A percentile compares a stretch with the other conserved stretches of the same genome.
These are phyloP conservation scores for Malus hybrid DNA, from an alignment of 331 rosid species.

Conservation along the genomic window DNA sequence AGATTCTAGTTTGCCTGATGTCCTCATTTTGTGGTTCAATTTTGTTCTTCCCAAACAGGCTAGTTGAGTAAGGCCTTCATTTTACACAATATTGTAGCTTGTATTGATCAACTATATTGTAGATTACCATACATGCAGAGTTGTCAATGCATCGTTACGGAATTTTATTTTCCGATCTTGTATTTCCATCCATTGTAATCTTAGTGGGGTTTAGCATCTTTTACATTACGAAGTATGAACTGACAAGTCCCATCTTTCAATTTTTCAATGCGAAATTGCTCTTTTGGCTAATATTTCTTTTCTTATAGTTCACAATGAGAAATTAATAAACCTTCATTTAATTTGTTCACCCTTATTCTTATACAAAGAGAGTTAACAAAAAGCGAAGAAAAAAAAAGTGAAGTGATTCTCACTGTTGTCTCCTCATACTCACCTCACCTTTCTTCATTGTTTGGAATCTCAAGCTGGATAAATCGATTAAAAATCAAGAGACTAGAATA, in stretches of 20 bases:
- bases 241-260: background rate
- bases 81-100: slow-evolving; percentile 22
- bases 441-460: too few species aligned
- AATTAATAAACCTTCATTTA: too few species aligned
- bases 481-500: background rate
- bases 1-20: slow-evolving; percentile 1
- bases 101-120: slow-evolving; percentile 25
- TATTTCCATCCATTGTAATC: background rate
- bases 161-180: background rate
- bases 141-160: slow-evolving; percentile 15
- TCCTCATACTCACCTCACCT: background rate
- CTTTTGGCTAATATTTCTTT: background rate
- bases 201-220: background rate
- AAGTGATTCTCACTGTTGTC: background rate
- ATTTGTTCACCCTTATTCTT: too few species aligned
- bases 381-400: too few species aligned
- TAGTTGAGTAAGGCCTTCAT: slow-evolving; percentile 41
- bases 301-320: too few species aligned
- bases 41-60: slow-evolving; percentile 44
- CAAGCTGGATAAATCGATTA: background rate
- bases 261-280: background rate
- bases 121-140: slow-evolving; percentile 44
- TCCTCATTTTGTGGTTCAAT: slow-evolving; percentile 43
- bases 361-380: too few species aligned
- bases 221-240: too few species aligned